A percentile compares a stretch with the other conserved stretches of the same genome.
These are phyloP conservation scores for Microbotryum lychnidis-dioicae DNA, from an alignment of 1,284 basidiomycete genomes.

Conservation along the genomic window DNA sequence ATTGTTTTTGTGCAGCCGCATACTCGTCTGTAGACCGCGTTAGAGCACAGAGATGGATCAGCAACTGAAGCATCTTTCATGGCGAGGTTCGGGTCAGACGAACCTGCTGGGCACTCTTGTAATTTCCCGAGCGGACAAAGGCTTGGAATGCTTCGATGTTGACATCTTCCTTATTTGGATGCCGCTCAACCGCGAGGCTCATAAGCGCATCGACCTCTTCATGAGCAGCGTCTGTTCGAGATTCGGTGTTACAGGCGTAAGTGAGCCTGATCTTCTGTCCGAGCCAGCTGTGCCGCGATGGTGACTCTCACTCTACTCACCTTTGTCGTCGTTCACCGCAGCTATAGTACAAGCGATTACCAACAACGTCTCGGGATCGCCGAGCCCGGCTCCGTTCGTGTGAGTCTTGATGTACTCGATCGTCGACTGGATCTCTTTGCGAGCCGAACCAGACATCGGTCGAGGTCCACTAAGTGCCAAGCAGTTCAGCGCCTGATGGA, in stretches of 20 bases:
- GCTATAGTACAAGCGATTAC: conserved; percentile 51
- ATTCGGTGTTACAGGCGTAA: conserved; percentile 1
- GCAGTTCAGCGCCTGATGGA: conserved; percentile 65
- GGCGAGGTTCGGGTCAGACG: conserved; percentile 2
- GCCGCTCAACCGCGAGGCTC: conserved; percentile 44
- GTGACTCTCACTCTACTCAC: conserved; percentile 51
- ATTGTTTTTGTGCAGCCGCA: conserved; percentile 52
- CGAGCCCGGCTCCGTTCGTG: conserved; percentile 59
- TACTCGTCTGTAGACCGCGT: conserved; percentile 17
- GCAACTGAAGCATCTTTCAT: conserved; percentile 1
- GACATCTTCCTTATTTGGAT: conserved; percentile 69
- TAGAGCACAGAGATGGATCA: neutral
- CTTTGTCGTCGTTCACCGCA: conserved; percentile 59
- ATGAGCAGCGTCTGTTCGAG: no score
- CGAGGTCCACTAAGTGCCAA: conserved; percentile 66
- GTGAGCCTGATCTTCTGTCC: neutral
- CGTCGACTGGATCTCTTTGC: conserved; percentile 54
- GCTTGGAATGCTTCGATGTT: conserved; percentile 70
- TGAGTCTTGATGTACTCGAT: conserved; percentile 44
- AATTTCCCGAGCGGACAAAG: conserved; percentile 30
- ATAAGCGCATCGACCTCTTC: conserved; percentile 36
- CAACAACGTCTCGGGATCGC: conserved; percentile 45
- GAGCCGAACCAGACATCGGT: conserved; percentile 56
- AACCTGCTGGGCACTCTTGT: conserved; percentile 37
- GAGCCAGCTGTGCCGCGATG: neutral